Evolutionary conservation across 495 filamentous ascomycete genomes (phyloP), one percentile per base, ranked within the genome.

Genomic region (Cladorrhinum samala): DNA sequence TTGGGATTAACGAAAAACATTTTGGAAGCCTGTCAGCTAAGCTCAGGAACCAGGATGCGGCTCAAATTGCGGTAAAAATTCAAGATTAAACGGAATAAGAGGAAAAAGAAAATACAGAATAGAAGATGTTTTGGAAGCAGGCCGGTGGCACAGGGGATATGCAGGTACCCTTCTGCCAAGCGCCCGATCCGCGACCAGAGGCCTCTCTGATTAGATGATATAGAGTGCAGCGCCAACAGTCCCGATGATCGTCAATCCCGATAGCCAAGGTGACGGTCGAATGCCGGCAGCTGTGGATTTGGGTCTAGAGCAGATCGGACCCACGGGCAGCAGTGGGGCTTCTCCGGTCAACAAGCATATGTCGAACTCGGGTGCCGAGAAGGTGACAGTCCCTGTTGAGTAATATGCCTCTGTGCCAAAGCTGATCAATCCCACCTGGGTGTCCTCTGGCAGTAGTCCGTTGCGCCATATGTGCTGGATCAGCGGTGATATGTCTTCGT

Each of bases 321-420:
- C 20, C 23, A 19, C 33, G 33, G 50, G 45, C 9, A 60, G 45
- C 0, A 33, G 49, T 49, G 62, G 64, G 14, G 64, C 62, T 45
- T 54, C 39, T 19, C 59, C 64, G 41, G 50, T 47, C 19, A 56
- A 24, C n/a, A 66, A 38, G 7, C 46, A 17, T 36, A 61, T 48
- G 13, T 24, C 48, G 24, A 63, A 67, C 20, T 49, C 49, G 7
- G 55, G 41, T 1, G 62, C 57, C 21, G 59, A 57, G 46, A 67
- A 67, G 8, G 62, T 67, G 46, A 67, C 64, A 27, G 57, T 63
- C 30, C 45, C 53, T 0, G 27, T 46, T n/a, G 64, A 62, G 36
- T 60, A 57, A 41, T 54, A 65, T 3, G 57, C 59, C 25, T 67
- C 64, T 20, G 57, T 54, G 6, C 64, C 64, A 52, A 67, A 67